Conservation (phyloP, 768 basidiomycete species). For the Chalciporus chontae region DNA sequence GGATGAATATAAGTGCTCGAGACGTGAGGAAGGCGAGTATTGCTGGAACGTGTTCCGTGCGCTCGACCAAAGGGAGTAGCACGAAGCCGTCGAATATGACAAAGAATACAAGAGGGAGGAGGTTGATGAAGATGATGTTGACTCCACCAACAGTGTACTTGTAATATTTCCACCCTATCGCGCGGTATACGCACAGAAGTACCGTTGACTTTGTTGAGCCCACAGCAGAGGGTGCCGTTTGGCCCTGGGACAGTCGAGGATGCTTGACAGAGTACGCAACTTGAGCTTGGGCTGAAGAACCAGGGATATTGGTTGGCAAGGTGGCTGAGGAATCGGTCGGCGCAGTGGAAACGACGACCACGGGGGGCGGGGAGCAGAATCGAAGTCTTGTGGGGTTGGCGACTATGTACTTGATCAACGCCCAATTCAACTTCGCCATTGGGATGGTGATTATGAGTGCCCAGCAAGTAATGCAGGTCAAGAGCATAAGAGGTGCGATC, state of each 20-base stretch:
- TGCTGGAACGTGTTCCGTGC: conserved; percentile 56
- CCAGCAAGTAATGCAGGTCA: conserved; percentile 92
- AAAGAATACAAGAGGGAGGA: conserved; percentile 90
- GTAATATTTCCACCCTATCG: conserved; percentile 89
- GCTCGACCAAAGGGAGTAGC: conserved; percentile 67
- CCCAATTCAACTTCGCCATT: conserved; percentile 98
- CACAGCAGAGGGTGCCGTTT: conserved; percentile 70
- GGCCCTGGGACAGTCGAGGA: conserved; percentile 78
- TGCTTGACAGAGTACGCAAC: conserved; percentile 62
- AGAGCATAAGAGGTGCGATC: conserved; percentile 85
- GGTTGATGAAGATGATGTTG: conserved; percentile 97
- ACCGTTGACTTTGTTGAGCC: conserved; percentile 84
- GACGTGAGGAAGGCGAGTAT: conserved; percentile 69
- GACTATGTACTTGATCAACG: conserved; percentile 80
- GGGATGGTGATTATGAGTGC: conserved; percentile 93
- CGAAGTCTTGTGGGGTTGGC: conserved; percentile 79
- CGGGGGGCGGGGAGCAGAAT: conserved; percentile 85
- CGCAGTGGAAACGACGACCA: conserved; percentile 46
- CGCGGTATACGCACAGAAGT: conserved; percentile 90
- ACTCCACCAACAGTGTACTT: conserved; percentile 99
- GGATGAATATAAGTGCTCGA: conserved; percentile 74
- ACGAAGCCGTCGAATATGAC: conserved; percentile 92
- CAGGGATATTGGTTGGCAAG: conserved; percentile 1
- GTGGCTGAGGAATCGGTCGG: conserved; percentile 22
- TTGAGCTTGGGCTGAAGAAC: conserved; percentile 26